phyloP scores from a whole-genome alignment of 305 asterid genomes.

The Solanum hybrid region DNA sequence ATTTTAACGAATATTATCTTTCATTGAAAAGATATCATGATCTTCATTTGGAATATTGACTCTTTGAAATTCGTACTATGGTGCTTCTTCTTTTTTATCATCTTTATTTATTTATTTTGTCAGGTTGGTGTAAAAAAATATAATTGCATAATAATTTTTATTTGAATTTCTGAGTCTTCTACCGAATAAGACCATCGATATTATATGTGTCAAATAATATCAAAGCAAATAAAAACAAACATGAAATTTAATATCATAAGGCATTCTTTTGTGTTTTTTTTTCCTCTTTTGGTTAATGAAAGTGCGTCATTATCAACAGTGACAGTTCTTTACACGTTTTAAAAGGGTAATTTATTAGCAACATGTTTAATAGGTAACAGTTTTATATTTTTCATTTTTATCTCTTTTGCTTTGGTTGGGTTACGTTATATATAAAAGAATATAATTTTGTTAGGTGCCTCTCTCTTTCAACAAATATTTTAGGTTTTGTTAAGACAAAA shows the following conservation, averaged over 20 bases:
- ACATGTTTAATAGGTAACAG: background rate
- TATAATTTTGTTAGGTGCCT: background rate
- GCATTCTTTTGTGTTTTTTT: background rate
- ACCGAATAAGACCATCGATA: background rate
- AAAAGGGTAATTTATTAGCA: background rate
- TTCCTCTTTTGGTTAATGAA: background rate
- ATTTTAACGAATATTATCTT: background rate
- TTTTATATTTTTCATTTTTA: background rate
- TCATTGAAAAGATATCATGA: background rate
- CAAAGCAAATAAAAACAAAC: background rate
- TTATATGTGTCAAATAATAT: background rate
- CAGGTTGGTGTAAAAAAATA: background rate
- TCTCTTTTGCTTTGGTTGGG: background rate
- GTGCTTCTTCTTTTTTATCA: background rate
- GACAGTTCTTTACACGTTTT: background rate
- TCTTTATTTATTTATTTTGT: background rate
- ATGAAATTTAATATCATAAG: background rate
- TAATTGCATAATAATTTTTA: background rate
- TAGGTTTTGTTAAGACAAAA: background rate
- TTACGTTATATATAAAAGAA: background rate
- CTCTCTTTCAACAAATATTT: background rate
- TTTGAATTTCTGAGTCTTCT: background rate
- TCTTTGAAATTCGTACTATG: background rate
- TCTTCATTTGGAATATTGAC: background rate
- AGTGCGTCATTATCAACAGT: background rate